Conservation (phyloP, 1,284 basidiomycete species). For the Leucoagaricus sp. region DNA sequence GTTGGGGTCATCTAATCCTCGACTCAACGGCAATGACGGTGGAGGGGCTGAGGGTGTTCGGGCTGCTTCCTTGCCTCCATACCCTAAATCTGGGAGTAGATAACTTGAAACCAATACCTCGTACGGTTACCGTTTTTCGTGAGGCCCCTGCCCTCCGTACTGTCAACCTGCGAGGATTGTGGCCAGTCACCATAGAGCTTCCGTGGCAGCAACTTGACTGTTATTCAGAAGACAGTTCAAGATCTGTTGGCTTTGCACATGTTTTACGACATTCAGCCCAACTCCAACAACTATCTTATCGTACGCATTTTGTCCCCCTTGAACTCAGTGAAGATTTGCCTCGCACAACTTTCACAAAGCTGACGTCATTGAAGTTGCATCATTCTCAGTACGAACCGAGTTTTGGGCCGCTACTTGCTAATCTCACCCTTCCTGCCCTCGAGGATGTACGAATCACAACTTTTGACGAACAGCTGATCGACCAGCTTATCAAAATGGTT, state of each 20-base stretch:
- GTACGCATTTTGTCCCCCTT: too few relatives aligned
- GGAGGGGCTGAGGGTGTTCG: neutral
- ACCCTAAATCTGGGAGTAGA: neutral
- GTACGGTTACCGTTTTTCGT: neutral
- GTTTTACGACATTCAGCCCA: neutral
- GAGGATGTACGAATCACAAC: neutral
- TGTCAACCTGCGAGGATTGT: neutral
- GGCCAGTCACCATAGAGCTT: neutral
- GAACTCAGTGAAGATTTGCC: too few relatives aligned
- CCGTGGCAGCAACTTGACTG: conserved; percentile 1
- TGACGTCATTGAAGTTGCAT: neutral
- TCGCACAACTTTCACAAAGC: neutral
- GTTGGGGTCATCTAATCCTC: neutral
- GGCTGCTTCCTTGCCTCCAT: neutral
- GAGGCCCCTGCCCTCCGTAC: neutral
- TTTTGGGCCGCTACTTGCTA: neutral
- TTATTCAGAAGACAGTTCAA: neutral
- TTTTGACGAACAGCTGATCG: neutral
- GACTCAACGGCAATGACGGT: neutral
- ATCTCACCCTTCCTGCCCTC: neutral
- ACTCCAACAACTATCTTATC: too few relatives aligned
- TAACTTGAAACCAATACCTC: neutral
- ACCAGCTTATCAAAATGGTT: neutral
- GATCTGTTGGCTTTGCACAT: neutral
- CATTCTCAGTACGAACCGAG: neutral